Conservation (phyloP, 441 rosid genomes). For the Erysimum cheiri region DNA sequence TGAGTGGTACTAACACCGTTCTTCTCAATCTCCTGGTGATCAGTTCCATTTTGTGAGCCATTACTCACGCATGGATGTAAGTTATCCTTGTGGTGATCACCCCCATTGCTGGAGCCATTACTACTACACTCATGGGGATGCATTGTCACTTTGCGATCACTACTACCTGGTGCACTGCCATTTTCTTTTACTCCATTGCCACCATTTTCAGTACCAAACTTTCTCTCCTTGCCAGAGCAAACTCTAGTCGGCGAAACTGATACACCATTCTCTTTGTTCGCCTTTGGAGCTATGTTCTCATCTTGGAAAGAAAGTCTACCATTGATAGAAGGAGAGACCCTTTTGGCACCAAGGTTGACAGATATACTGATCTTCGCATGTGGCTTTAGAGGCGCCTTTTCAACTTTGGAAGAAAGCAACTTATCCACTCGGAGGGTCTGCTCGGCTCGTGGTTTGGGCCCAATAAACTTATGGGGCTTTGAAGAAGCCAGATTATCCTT, state of each 20-base stretch:
- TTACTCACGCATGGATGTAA: conserved; percentile 44
- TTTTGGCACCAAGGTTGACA: conserved; percentile 62
- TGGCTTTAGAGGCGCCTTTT: conserved; percentile 59
- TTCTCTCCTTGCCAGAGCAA: conserved; percentile 44
- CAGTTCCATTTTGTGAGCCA: conserved; percentile 43
- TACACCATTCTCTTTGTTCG: conserved; percentile 51
- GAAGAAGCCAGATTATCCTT: conserved; percentile 49
- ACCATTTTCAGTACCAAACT: conserved; percentile 47
- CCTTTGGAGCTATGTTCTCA: conserved; percentile 50
- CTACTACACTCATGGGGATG: conserved; percentile 28
- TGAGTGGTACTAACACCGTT: conserved; percentile 41
- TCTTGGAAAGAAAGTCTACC: conserved; percentile 57
- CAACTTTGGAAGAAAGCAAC: conserved; percentile 52
- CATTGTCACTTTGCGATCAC: conserved; percentile 26
- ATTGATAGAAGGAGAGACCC: conserved; percentile 49
- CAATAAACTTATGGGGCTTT: conserved; percentile 47
- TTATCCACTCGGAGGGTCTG: conserved; percentile 46
- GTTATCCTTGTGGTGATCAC: conserved; percentile 45
- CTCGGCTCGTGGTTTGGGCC: conserved; percentile 50
- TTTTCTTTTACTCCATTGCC: conserved; percentile 44
- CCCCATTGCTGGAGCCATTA: conserved; percentile 38
- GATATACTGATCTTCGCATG: conserved; percentile 61
- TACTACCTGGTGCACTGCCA: conserved; percentile 37
- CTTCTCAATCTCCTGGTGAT: conserved; percentile 46
- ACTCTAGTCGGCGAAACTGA: conserved; percentile 44